Evolutionary conservation across 1,139 yeast species (phyloP), one percentile per base, ranked within the genome.

Genomic region (Zygosaccharomyces pseudobailii): DNA sequence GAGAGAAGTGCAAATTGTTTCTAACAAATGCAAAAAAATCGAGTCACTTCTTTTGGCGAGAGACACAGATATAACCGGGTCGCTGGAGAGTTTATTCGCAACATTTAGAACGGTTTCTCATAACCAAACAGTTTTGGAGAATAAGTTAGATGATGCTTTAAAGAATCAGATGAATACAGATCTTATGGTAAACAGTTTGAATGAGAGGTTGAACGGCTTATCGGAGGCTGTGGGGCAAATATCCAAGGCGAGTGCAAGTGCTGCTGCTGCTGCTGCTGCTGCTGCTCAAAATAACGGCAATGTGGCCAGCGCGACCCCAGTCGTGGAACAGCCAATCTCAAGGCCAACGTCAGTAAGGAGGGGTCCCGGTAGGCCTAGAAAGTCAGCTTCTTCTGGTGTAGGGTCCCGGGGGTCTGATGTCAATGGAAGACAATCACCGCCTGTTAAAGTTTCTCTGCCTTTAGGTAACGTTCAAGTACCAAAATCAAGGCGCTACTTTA

Each of bases 141-240:
- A 59, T 47, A 65, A 61, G 47, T 45, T 65, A 21, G 68, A 65
- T 34, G 70, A 66, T 48, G 53, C 61, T 25, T 46, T 65, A 45
- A 63, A 58, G 40, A 66, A 66, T 49, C 70, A 66, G 46, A 55
- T 59, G 53, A 64, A 65, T 46, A 63, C 70, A 5, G 70, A 66
- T 50, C 49, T 60, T 4, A 48, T 64, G 25, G 65, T 66, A 8
- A 66, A 66, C 45, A 55, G 54, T 31, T 45, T 65, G 25, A 61
- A 60, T 30, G 54, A 56, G 23, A 42, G 58, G 42, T 39, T 59
- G 32, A 55, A 57, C 39, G 48, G 50, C 17, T 23, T 59, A 24
- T 36, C 53, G 6, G 38, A 38, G n/a, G 24, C n/a, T 8, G 24
- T 40, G 9, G 31, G 27, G 10, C 24, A 40, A 19, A 28, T 38